phyloP scores from a whole-genome alignment of 176 grass and related monocot genomes.

The Hordeum vulgare region DNA sequence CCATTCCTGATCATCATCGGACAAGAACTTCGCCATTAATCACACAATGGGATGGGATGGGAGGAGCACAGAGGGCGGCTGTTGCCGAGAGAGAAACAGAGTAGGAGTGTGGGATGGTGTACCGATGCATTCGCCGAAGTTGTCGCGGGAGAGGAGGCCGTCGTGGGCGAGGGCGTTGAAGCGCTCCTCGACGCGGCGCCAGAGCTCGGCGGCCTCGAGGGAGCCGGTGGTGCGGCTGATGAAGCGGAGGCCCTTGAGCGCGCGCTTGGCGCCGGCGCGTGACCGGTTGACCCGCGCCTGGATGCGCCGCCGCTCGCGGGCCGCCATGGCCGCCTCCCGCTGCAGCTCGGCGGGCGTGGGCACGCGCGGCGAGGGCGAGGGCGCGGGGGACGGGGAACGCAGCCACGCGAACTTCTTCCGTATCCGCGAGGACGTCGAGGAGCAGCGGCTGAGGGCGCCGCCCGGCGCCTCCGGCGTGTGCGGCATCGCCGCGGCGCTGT shows the following conservation, averaged over 20 bases:
- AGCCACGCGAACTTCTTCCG: conserved; percentile 88
- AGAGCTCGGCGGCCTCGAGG: conserved; percentile 60
- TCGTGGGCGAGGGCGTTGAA: conserved; percentile 67
- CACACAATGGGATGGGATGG: no score
- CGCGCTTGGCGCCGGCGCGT: conserved; percentile 59
- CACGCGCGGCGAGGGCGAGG: conserved; percentile 5
- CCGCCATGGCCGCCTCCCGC: conserved; percentile 50
- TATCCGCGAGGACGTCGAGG: conserved; percentile 86
- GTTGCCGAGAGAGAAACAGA: background rate
- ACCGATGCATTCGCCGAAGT: conserved; percentile 99
- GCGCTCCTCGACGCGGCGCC: conserved; percentile 68
- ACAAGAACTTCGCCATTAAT: background rate
- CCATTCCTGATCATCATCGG: conserved; percentile 55
- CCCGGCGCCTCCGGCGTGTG: conserved; percentile 22
- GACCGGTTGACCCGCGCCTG: conserved; percentile 67
- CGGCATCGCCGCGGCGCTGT: background rate
- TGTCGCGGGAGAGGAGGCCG: conserved; percentile 76
- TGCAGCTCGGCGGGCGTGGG: conserved; percentile 25
- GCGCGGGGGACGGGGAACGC: conserved; percentile 53
- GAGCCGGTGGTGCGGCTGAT: conserved; percentile 85
- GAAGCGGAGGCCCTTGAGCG: conserved; percentile 93
- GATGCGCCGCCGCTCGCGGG: conserved; percentile 63
- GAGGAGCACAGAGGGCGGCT: background rate
- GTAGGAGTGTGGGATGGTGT: background rate
- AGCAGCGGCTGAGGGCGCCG: conserved; percentile 59